Conservation (phyloP, 2,329 filamentous ascomycete species). For the Diaporthe citrichinensis region DNA sequence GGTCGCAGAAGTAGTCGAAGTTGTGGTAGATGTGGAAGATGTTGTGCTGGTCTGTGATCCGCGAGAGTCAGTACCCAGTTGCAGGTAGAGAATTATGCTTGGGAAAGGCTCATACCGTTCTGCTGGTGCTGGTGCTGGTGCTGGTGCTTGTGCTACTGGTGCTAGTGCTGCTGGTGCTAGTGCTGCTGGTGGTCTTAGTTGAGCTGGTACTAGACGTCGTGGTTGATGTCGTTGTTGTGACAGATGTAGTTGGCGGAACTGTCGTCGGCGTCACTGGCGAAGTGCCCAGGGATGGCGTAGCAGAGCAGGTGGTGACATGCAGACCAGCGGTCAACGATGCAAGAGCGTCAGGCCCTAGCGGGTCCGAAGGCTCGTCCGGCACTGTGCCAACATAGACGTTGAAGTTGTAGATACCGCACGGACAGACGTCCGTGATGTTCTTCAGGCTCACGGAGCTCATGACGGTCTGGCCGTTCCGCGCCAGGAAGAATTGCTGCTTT, state of each 20-base stretch:
- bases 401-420: slow-evolving; percentile 70
- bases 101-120: neutral
- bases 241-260: slow-evolving; percentile 31
- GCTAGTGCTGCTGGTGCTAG: neutral
- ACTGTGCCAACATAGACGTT: slow-evolving; percentile 68
- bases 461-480: slow-evolving; percentile 56
- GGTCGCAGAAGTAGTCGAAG: neutral
- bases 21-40: neutral
- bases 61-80: neutral
- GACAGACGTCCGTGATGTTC: slow-evolving; percentile 63
- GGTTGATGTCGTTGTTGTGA: slow-evolving; percentile 11
- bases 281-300: slow-evolving; percentile 42
- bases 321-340: slow-evolving; percentile 48
- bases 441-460: slow-evolving; percentile 63
- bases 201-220: slow-evolving; percentile 2
- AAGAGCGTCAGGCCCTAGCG: slow-evolving; percentile 53
- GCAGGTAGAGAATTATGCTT: neutral
- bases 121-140: neutral
- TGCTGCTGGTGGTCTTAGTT: neutral
- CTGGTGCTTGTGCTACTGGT: neutral
- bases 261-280: slow-evolving; percentile 43
- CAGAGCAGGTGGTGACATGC: slow-evolving; percentile 47
- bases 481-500: slow-evolving; percentile 61
- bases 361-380: slow-evolving; percentile 54
- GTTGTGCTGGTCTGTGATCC: neutral